Base-by-base conservation (phyloP, 192 early-diverging fungal species). In the Backusella parvicylindrica region DNA sequence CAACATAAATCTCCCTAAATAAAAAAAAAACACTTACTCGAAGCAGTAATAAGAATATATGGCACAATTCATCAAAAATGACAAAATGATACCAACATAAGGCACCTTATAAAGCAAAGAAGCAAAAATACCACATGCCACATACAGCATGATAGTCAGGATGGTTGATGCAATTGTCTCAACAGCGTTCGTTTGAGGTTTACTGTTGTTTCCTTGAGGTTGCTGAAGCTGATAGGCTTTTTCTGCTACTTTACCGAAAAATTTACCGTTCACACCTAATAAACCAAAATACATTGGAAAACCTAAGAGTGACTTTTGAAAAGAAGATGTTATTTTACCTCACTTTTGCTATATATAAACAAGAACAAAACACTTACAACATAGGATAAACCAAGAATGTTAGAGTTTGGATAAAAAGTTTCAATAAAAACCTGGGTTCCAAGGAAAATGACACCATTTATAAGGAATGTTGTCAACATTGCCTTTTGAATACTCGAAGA, bases 21-120 rank as follows among this genome's bases (percentile, higher is more conserved):
- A 38, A 67, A 21, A 38, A 5, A 23, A 5, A 38, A 15, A 33
- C 8, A 76, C 79, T 74, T 81, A 81, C 80, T 81, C 80, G 40
- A 81, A 81, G 40, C 76, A 74, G 36, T 81, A 81, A 47, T 81
- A 81, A 2, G 80, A 74, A n/a, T 72, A 72, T 6, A 75, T 75
- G 33, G 65, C 56, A 56, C 80, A 81, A n/a, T 74, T 75, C 50
- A 77, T 70, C 30, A 77, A n/a, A 30, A 77, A 77, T 2, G 76
- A 73, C 2, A 75, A 33, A 0, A 71, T 2, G 18, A 41, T 72
- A 32, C 80, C 80, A 64, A 81, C 28, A 16, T 43, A 49, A 30
- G 80, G 80, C 31, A 81, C 50, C 15, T 60, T 64, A 32, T 74
- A 64, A 26, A 81, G 68, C 13, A 81, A 15, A 32, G 64, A 18